Conservation (phyloP, 2,329 filamentous ascomycete genomes). For the Diplocarpon rosae region DNA sequence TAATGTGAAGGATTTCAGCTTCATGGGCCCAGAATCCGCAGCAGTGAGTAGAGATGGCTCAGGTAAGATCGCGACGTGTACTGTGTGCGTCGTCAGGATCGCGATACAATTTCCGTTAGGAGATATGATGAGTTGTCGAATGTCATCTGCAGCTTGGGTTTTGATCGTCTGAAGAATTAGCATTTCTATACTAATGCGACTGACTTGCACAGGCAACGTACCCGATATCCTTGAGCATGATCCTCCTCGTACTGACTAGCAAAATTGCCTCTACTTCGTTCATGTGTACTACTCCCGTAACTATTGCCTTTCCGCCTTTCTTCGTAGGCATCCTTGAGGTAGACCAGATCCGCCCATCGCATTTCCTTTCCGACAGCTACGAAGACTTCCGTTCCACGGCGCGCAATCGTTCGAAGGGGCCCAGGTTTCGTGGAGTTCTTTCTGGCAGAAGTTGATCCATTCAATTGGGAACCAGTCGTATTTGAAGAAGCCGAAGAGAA, state of each 20-base stretch:
- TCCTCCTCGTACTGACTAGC: conserved; percentile 24
- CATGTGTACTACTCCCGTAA: background rate
- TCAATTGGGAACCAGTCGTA: conserved; percentile 22
- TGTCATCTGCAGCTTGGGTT: conserved; percentile 67
- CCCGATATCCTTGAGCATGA: conserved; percentile 36
- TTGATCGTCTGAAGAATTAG: conserved; percentile 52
- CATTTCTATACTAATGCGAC: conserved; percentile 7
- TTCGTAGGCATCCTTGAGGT: conserved; percentile 57
- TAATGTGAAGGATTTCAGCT: conserved; percentile 80
- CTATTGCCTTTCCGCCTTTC: conserved; percentile 26
- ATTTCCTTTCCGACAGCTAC: conserved; percentile 82
- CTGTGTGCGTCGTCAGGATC: conserved; percentile 75
- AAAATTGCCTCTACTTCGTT: conserved; percentile 13
- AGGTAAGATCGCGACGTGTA: conserved; percentile 79
- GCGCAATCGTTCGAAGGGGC: conserved; percentile 60
- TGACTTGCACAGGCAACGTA: conserved; percentile 27
- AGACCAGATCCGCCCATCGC: conserved; percentile 76
- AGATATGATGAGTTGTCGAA: conserved; percentile 76
- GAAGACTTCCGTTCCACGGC: conserved; percentile 78
- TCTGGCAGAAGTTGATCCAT: conserved; percentile 16
- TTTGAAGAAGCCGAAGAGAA: conserved; percentile 46
- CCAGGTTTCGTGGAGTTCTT: conserved; percentile 36
- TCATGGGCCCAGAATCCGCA: conserved; percentile 56
- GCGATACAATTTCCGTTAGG: conserved; percentile 74
- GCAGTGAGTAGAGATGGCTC: conserved; percentile 65